Base-by-base conservation (phyloP, 2,329 filamentous ascomycete species). In the Cladosporium sphaerospermum region DNA sequence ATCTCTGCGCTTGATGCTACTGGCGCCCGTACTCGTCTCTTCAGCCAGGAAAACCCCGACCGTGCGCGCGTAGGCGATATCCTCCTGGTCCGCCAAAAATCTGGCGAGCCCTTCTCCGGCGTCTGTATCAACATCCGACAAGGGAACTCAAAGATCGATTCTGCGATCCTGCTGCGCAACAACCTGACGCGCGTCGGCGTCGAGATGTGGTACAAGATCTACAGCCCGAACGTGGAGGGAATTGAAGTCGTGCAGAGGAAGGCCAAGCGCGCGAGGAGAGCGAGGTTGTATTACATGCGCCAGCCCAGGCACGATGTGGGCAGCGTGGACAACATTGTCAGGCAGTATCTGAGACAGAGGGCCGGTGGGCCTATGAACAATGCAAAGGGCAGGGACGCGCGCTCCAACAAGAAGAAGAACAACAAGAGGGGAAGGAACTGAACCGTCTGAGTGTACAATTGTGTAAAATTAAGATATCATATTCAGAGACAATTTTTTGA, bases 201-300 rank as follows among this genome's bases (percentile, higher is more conserved):
- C 56, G 93, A 99, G 80, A 93, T 96, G 89, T 96, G 89, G 85
- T 90, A 88, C 73, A 99, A 99, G 78, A 78, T 97, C 55, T 97
- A 93, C 77, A 88, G 83, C 67, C 92, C 92, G 56, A 86, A 88
- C 67, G 86, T 97, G 32, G 83, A 87, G 68, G 89, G 88, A 59
- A 89, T 99, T 65, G 92, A 99, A 74, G 86, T 99, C 63, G 88
- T 97, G 71, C 89, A 95, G 81, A 79, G 92, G 63, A 80, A 83
- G 59, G 79, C 82, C 66, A 93, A 90, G 85, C 82, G 89, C 70
- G 89, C 89, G 60, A 85, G 91, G 68, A 82, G 93, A 64, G 92
- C 91, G 23, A 80, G 89, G 61, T 77, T 99, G 70, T 95, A 88
- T 64, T 97, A 92, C 72, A 87, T 99, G 86, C 82, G 91, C 71